Evolutionary conservation across 2,329 filamentous ascomycete species (phyloP).

Genomic region (Apiospora marii): DNA sequence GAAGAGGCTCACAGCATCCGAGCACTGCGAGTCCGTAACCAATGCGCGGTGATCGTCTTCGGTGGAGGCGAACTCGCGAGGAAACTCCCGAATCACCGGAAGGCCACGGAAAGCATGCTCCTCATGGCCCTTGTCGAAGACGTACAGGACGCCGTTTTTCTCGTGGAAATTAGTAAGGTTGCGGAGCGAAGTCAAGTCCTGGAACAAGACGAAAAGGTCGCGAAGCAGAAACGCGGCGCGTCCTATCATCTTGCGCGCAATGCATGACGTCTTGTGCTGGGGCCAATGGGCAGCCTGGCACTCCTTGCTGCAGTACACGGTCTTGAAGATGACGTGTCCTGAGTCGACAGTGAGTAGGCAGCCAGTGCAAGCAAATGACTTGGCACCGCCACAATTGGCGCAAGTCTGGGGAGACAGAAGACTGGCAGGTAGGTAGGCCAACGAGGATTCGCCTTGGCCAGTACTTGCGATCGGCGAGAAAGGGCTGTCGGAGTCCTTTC

Average conservation of each 20-base stretch:
- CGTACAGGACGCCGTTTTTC: background rate
- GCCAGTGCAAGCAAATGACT: no score
- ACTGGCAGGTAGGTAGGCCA: no score
- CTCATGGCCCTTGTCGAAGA: background rate
- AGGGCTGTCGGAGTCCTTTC: background rate
- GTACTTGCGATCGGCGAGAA: background rate
- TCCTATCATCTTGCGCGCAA: background rate
- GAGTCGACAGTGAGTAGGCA: background rate
- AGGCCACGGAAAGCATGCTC: background rate
- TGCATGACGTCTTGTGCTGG: background rate
- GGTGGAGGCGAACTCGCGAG: background rate
- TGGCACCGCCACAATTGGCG: no score
- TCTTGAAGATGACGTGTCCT: background rate
- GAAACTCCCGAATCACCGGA: background rate
- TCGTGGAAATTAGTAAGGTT: fast-evolving
- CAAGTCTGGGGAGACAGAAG: no score
- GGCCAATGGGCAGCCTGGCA: background rate
- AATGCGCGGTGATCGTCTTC: no score
- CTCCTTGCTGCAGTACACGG: background rate
- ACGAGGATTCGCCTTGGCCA: no score
- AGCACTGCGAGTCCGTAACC: no score
- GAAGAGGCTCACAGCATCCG: no score
- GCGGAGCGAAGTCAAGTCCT: background rate
- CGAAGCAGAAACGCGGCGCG: background rate
- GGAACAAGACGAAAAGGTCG: background rate